A percentile compares a stretch with the other conserved stretches of the same genome.
Evolutionary conservation across 108 stramenopile species (phyloP).

Genomic region (Cyclotella sp.): DNA sequence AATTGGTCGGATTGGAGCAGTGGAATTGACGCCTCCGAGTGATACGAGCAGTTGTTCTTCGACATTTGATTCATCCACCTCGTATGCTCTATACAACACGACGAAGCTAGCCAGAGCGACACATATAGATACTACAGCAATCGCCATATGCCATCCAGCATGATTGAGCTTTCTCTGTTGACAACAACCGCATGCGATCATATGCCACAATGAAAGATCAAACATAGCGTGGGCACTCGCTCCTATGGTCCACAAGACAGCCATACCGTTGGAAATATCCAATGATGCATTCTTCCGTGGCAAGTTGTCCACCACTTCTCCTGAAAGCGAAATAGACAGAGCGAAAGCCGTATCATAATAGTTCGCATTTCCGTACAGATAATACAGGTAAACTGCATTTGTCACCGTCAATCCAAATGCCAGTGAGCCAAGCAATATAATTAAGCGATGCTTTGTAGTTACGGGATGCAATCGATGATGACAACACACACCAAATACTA

Average conservation of each 20-base stretch:
- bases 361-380: conserved; percentile 29
- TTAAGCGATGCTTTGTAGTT: conserved; percentile 28
- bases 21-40: not conserved
- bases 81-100: conserved; percentile 30
- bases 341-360: conserved; percentile 33
- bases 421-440: conserved; percentile 42
- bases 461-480: conserved; percentile 40
- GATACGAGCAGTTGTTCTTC: not conserved
- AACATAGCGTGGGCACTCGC: conserved; percentile 36
- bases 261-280: conserved; percentile 34
- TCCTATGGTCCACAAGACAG: conserved; percentile 45
- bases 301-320: conserved; percentile 21
- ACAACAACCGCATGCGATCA: conserved; percentile 46
- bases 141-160: conserved; percentile 40
- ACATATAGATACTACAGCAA: conserved; percentile 25
- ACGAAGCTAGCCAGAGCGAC: conserved; percentile 32
- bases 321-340: conserved; percentile 21
- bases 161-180: conserved; percentile 1
- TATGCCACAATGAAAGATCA: conserved; percentile 46
- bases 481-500: conserved; percentile 45
- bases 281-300: not conserved
- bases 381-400: conserved; percentile 39
- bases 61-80: conserved; percentile 6
- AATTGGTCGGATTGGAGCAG: not conserved
- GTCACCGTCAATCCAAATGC: conserved; percentile 47